Evolutionary conservation across 495 filamentous ascomycete genomes (phyloP).

Genomic region (Evansstolkia leycettana): DNA sequence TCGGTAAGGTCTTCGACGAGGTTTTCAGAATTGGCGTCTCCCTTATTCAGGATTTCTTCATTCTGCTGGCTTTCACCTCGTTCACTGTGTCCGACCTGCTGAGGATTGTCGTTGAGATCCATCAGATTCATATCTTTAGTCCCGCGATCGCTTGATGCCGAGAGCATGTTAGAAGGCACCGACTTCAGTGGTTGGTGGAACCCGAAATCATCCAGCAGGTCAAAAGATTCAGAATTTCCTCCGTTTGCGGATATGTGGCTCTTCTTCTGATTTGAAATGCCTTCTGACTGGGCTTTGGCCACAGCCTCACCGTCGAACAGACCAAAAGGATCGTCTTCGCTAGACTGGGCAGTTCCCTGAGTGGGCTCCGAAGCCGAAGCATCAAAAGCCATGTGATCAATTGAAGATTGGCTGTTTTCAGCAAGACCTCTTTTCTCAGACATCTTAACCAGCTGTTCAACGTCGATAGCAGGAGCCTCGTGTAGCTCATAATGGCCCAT

Average conservation of each 20-base stretch:
- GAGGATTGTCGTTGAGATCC: too few species aligned
- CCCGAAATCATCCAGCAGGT: background rate
- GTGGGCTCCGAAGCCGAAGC: background rate
- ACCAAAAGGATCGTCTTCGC: conserved; percentile 5
- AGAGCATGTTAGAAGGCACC: too few species aligned
- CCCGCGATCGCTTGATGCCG: too few species aligned
- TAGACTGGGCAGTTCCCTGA: background rate
- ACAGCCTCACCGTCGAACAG: conserved; percentile 2
- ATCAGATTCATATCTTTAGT: too few species aligned
- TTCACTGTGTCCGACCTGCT: too few species aligned
- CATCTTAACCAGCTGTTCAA: background rate
- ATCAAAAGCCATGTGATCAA: background rate
- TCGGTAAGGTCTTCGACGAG: too few species aligned
- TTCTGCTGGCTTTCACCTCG: background rate
- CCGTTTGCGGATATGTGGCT: background rate
- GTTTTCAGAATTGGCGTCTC: too few species aligned
- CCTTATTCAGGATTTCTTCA: background rate
- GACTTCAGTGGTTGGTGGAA: too few species aligned
- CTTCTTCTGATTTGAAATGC: background rate
- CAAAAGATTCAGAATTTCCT: background rate
- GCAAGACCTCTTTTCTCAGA: conserved; percentile 1
- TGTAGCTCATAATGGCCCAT: conserved; percentile 16
- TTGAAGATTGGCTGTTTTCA: background rate
- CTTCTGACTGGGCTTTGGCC: too few species aligned
- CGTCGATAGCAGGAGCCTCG: background rate